phyloP scores from a whole-genome alignment of 2,329 filamentous ascomycete species.

The Simplicillium aogashimaense region DNA sequence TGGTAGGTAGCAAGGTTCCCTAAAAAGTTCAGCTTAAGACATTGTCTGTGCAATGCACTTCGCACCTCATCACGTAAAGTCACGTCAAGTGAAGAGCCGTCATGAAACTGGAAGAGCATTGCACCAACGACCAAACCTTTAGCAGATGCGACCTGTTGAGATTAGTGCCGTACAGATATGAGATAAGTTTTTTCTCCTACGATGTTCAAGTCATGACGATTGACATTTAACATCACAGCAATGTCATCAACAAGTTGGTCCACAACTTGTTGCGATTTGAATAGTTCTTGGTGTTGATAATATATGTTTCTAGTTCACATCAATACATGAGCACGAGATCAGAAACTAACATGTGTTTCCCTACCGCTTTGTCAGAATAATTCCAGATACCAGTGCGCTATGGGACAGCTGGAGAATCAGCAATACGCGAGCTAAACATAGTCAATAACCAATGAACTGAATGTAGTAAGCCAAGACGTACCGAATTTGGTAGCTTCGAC shows the following conservation, averaged over 20 bases:
- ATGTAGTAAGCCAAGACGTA: conserved; percentile 16
- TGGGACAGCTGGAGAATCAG: conserved; percentile 50
- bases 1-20: conserved; percentile 52
- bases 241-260: conserved; percentile 67
- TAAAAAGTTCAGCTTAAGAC: conserved; percentile 17
- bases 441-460: conserved; percentile 1
- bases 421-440: conserved; percentile 39
- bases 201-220: conserved; percentile 59
- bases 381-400: conserved; percentile 44
- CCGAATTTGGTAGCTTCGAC: conserved; percentile 43
- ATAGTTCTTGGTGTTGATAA: conserved; percentile 66
- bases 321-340: background rate
- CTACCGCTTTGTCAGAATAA: conserved; percentile 53
- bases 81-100: conserved; percentile 28
- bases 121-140: conserved; percentile 62
- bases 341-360: background rate
- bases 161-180: conserved; percentile 7
- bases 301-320: conserved; percentile 59
- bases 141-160: conserved; percentile 53
- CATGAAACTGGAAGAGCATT: conserved; percentile 33
- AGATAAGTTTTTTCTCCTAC: conserved; percentile 28
- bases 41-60: background rate
- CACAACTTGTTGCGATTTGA: conserved; percentile 57
- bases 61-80: conserved; percentile 18
- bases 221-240: conserved; percentile 56